phyloP scores from a whole-genome alignment of 23 red algal species.

The Cyanidioschyzon merolae region DNA sequence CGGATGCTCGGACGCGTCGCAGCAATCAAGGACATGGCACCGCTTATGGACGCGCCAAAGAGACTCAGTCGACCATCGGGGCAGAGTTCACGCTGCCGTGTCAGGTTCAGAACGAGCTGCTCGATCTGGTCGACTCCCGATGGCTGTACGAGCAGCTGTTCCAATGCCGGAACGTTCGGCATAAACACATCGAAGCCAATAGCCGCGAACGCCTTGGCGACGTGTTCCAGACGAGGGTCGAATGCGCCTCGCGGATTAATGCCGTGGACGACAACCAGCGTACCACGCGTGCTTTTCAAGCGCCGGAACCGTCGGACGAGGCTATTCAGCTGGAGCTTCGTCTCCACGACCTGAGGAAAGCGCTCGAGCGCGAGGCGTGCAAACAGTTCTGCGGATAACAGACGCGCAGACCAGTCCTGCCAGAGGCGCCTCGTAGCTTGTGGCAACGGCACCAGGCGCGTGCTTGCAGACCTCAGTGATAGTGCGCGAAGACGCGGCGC shows the following conservation, averaged over 20 bases:
- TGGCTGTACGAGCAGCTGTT: not conserved
- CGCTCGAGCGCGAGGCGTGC: not conserved
- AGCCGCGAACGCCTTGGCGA: slow-evolving; percentile 8
- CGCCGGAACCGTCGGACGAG: not conserved
- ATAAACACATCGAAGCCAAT: not conserved
- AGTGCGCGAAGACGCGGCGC: no score
- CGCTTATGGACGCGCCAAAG: slow-evolving; percentile 9
- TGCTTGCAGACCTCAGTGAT: not conserved
- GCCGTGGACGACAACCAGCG: slow-evolving; percentile 1
- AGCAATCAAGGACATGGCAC: not conserved
- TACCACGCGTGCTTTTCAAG: not conserved
- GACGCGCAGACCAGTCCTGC: not conserved
- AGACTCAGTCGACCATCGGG: not conserved
- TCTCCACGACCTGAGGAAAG: not conserved
- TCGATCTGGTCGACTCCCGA: slow-evolving; percentile 5
- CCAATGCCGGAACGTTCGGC: slow-evolving; percentile 7
- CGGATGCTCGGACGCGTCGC: slow-evolving; percentile 3
- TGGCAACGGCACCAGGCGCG: not conserved
- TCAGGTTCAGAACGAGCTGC: not conserved
- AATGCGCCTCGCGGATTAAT: not conserved
- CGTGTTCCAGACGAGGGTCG: not conserved
- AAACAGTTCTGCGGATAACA: not conserved
- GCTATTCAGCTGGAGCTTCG: not conserved
- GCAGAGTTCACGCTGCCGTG: not conserved
- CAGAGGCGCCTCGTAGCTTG: not conserved